Conservation (phyloP, 2,329 filamentous ascomycete species). For the Verticillium dahliae region DNA sequence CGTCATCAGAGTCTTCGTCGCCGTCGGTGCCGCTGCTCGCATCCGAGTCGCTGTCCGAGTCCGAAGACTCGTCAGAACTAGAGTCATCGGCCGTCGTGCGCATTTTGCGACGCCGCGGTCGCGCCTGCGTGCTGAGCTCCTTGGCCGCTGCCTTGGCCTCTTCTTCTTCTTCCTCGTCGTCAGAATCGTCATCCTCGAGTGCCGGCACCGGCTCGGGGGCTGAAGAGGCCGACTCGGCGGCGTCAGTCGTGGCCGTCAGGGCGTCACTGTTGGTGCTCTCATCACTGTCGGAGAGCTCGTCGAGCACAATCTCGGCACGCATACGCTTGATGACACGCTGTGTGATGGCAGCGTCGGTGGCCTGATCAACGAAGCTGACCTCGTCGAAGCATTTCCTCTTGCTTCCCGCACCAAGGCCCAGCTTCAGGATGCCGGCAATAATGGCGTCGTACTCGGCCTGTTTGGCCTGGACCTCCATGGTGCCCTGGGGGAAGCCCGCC, state of each 20-base stretch:
- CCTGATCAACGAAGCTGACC: slow-evolving; percentile 41
- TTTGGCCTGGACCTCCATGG: slow-evolving; percentile 40
- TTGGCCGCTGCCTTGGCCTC: slow-evolving; percentile 7
- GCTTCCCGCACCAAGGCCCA: slow-evolving; percentile 24
- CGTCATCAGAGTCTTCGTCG: slow-evolving; percentile 23
- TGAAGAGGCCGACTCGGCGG: slow-evolving; percentile 15
- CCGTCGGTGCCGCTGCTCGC: slow-evolving; percentile 19
- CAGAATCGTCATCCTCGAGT: slow-evolving; percentile 8
- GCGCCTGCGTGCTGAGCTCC: slow-evolving; percentile 1
- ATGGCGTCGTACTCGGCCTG: slow-evolving; percentile 51
- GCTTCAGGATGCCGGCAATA: slow-evolving; percentile 40
- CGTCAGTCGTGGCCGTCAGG: slow-evolving; percentile 13
- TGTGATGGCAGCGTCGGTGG: slow-evolving; percentile 45
- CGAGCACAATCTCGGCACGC: slow-evolving; percentile 52
- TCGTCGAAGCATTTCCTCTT: slow-evolving; percentile 48
- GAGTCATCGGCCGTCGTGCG: slow-evolving; percentile 38
- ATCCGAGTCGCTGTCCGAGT: slow-evolving; percentile 24
- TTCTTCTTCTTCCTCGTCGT: slow-evolving; percentile 9
- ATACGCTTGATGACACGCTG: slow-evolving; percentile 55
- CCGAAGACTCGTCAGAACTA: slow-evolving; percentile 25
- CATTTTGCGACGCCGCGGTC: slow-evolving; percentile 36
- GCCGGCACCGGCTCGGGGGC: slow-evolving; percentile 6
- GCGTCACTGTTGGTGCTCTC: slow-evolving; percentile 25
- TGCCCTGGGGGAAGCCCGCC: slow-evolving; percentile 41
- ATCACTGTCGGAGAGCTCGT: slow-evolving; percentile 45